Percentiles rank a stretch among this genome's conserved stretches.
These are phyloP conservation scores for Yamadazyma nakazawae DNA, from an alignment of 805 yeast species.

Conservation along the genomic window DNA sequence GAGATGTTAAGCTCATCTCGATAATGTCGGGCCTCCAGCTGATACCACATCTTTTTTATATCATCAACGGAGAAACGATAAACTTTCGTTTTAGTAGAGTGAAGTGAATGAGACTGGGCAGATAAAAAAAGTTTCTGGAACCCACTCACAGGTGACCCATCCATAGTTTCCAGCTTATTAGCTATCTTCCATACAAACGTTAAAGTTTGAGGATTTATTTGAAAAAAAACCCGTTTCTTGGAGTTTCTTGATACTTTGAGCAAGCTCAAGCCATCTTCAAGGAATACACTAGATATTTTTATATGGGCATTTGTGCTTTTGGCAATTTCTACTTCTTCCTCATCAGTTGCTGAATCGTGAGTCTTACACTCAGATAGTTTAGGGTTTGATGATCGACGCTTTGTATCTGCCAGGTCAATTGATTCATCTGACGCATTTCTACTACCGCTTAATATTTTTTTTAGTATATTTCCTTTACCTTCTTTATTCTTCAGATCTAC, in stretches of 20 bases:
- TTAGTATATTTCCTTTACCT: conserved; percentile 1
- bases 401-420: neutral
- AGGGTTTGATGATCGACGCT: conserved; percentile 5
- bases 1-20: conserved; percentile 80
- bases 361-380: neutral
- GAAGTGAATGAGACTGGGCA: conserved; percentile 10
- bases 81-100: neutral
- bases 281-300: conserved; percentile 44
- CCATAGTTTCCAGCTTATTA: conserved; percentile 5
- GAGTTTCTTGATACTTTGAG: conserved; percentile 70
- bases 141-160: conserved; percentile 3
- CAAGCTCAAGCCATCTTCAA: conserved; percentile 58
- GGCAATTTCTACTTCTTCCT: neutral
- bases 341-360: conserved; percentile 1
- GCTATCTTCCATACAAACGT: conserved; percentile 15
- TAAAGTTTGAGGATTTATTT: conserved; percentile 54
- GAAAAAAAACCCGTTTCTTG: conserved; percentile 54
- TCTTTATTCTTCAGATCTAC: neutral
- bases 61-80: conserved; percentile 49
- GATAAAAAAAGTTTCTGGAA: conserved; percentile 16
- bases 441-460: conserved; percentile 2
- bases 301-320: conserved; percentile 2
- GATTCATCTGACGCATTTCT: conserved; percentile 6
- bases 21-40: conserved; percentile 75
- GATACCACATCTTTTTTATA: conserved; percentile 58